Base-by-base conservation (phyloP, 768 basidiomycete species). In the Erythrobasidium yunnanense region DNA sequence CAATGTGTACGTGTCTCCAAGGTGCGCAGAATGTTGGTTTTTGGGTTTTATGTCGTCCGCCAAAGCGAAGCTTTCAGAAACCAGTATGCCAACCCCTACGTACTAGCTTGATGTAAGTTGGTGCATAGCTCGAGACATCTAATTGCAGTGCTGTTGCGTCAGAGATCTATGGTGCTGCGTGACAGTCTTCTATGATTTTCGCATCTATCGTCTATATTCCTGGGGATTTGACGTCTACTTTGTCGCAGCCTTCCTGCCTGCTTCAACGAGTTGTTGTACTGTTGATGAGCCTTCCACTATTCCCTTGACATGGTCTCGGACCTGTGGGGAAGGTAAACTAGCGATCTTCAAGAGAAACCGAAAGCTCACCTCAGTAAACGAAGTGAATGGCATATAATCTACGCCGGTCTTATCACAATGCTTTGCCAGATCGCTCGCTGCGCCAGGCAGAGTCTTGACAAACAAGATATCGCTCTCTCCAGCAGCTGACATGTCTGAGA, bases 391-490 rank as follows among this genome's bases (percentile, higher is more conserved):
- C 22, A 68, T 7, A 38, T 66, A 68, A 22, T 66, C 65, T 71
- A 97, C 91, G 11, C 82, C 80, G 70, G 90, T 83, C 66, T 83
- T 80, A 55, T 78, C 81, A 79, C 92, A 96, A 77, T 89, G 93
- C 15, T 80, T 80, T 63, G 85, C 84, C 11, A 99, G 80, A 73
- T 96, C 91, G 73, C 92, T 95, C 70, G 65, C 67, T 66, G 68
- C 65, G 55, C 68, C 73, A 0, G 72, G 69, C 68, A 75, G 74
- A 62, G 76, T 73, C 76, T 96, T 97, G 69, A 92, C 90, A 74
- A 97, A 96, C n/a, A 99, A 81, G 20, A 91, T 78, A 76, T 97
- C 91, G 18, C 95, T 90, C 71, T 92, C 88, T 65, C 80, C 81
- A 0, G 95, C 95, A 2, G 95, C 93, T 7, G 88, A 91, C 76